These are phyloP conservation scores for Penicillium subrubescens DNA, from an alignment of 495 filamentous ascomycete genomes.

Conservation along the genomic window DNA sequence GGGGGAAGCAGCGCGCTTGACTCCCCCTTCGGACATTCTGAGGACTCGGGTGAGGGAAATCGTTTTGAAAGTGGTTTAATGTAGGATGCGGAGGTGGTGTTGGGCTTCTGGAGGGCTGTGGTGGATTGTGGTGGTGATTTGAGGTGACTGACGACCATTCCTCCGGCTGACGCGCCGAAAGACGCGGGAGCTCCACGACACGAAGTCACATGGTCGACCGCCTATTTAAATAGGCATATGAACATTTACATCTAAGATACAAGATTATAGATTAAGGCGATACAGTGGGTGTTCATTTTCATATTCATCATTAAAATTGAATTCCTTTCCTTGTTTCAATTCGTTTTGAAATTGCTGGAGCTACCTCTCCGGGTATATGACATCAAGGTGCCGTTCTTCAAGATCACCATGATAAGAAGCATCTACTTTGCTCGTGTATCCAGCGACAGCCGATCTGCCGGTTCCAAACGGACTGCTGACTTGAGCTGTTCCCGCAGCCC, in stretches of 20 bases:
- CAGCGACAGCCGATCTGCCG: slow-evolving; percentile 63
- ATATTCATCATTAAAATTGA: background rate
- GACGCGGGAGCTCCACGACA: slow-evolving; percentile 29
- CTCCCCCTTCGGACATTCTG: slow-evolving; percentile 39
- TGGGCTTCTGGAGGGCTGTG: background rate
- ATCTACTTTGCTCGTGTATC: slow-evolving; percentile 62
- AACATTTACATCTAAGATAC: background rate
- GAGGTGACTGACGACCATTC: background rate
- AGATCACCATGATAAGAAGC: background rate
- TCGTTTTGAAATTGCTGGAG: slow-evolving; percentile 14
- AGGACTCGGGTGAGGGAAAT: slow-evolving; percentile 16
- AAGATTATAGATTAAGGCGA: background rate
- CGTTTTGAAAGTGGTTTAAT: slow-evolving; percentile 14
- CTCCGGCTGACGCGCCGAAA: slow-evolving; percentile 36
- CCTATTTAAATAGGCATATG: slow-evolving; percentile 5
- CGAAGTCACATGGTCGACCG: slow-evolving; percentile 49
- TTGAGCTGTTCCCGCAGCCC: slow-evolving; percentile 62
- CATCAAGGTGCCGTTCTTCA: background rate
- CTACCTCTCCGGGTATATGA: slow-evolving; percentile 31
- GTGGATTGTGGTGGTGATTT: background rate
- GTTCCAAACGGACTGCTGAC: slow-evolving; percentile 64
- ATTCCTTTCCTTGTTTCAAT: background rate
- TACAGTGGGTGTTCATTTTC: background rate
- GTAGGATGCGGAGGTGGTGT: background rate
- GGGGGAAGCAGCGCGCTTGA: slow-evolving; percentile 41